Evolutionary conservation across 1,284 basidiomycete genomes (phyloP).

Genomic region (Marasmius oreades): DNA sequence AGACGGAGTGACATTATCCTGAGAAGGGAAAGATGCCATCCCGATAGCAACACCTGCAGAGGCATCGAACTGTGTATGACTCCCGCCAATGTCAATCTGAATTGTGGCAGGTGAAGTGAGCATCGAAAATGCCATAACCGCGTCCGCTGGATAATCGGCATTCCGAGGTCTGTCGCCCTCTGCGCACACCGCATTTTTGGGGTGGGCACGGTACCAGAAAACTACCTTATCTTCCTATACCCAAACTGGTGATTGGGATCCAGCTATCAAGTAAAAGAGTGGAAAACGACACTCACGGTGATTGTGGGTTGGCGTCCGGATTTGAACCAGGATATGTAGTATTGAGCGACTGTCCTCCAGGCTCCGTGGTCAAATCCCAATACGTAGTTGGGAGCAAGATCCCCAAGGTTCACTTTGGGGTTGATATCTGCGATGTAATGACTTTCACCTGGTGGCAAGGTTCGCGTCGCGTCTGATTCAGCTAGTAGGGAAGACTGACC

Average conservation of each 20-base stretch:
- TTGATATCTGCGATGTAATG: slow-evolving; percentile 29
- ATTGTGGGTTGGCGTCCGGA: slow-evolving; percentile 24
- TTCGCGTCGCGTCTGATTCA: not conserved
- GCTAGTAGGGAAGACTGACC: slow-evolving; percentile 11
- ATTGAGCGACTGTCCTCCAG: slow-evolving; percentile 30
- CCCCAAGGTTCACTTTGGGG: slow-evolving; percentile 26
- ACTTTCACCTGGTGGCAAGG: slow-evolving; percentile 13
- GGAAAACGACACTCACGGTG: slow-evolving; percentile 17
- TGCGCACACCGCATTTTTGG: slow-evolving; percentile 25
- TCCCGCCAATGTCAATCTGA: slow-evolving; percentile 27
- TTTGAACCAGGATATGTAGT: slow-evolving; percentile 32
- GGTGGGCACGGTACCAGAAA: slow-evolving; percentile 32
- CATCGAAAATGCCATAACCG: slow-evolving; percentile 29
- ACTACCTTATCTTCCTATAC: slow-evolving; percentile 27
- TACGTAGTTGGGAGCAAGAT: slow-evolving; percentile 25
- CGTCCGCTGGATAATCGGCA: slow-evolving; percentile 28
- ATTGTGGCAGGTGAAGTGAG: slow-evolving; percentile 25
- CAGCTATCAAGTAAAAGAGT: not conserved
- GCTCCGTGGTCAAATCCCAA: slow-evolving; percentile 25
- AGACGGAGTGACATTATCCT: slow-evolving; percentile 30
- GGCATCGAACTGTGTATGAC: slow-evolving; percentile 22
- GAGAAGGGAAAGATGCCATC: slow-evolving; percentile 26
- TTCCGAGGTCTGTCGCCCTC: slow-evolving; percentile 25
- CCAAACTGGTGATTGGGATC: not conserved
- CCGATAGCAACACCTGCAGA: slow-evolving; percentile 25